Conservation (phyloP, 1,284 basidiomycete genomes). For the Microbotryum violaceum region DNA sequence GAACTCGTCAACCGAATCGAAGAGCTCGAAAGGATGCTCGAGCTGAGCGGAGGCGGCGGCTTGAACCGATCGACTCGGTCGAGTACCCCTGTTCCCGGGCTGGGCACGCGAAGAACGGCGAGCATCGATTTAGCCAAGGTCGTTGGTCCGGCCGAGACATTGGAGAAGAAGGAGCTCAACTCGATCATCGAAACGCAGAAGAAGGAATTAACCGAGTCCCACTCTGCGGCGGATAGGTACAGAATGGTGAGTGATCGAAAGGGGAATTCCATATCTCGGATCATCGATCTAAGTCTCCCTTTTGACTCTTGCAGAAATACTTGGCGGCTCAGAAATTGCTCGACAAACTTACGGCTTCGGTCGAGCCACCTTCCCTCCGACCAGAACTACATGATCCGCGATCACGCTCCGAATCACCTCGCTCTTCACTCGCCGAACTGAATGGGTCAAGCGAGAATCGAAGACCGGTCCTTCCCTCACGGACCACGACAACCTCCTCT, state of each 20-base stretch:
- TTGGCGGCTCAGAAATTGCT: conserved; percentile 16
- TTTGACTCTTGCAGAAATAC: conserved; percentile 16
- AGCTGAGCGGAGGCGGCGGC: neutral
- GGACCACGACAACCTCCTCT: neutral
- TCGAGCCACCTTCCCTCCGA: neutral
- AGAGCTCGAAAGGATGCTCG: conserved; percentile 10
- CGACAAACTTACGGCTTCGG: conserved; percentile 7
- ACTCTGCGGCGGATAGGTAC: conserved; percentile 14
- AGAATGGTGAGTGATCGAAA: conserved; percentile 11
- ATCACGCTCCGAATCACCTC: neutral
- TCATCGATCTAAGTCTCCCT: neutral
- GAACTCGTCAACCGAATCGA: conserved; percentile 5
- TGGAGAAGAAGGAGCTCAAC: conserved; percentile 3
- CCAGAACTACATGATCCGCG: neutral
- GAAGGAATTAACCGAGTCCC: conserved; percentile 1
- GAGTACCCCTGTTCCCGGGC: too few relatives aligned
- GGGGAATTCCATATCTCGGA: neutral
- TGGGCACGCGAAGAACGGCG: too few relatives aligned
- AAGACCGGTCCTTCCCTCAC: neutral
- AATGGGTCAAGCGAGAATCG: too few relatives aligned
- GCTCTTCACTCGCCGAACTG: neutral
- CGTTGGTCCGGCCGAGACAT: neutral
- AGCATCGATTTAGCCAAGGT: too few relatives aligned
- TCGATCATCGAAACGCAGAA: conserved; percentile 13
- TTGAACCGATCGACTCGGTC: too few relatives aligned